Percentiles rank a stretch among this genome's conserved stretches.
Evolutionary conservation across 768 basidiomycete genomes (phyloP).

Genomic region (Imleria badia): DNA sequence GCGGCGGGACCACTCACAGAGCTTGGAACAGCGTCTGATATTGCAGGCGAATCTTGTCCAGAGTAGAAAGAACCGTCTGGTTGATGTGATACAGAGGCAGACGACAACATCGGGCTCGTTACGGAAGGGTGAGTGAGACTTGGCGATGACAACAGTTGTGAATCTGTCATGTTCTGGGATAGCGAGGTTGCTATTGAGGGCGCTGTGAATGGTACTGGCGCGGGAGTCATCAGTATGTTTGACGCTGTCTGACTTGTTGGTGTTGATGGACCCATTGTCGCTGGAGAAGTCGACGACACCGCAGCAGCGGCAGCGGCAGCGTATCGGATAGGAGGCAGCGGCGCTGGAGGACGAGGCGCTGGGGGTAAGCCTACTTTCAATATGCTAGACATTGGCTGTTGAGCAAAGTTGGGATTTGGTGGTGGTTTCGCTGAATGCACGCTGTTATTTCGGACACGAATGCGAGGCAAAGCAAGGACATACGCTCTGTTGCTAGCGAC

Average conservation of each 20-base stretch:
- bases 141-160: constrained; percentile 59
- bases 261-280: constrained; percentile 22
- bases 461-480: constrained; percentile 15
- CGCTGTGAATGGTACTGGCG: constrained; percentile 41
- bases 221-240: constrained; percentile 30
- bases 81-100: constrained; percentile 61
- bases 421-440: constrained; percentile 55
- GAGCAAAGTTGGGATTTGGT: constrained; percentile 76
- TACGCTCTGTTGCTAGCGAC: constrained; percentile 63
- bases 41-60: constrained; percentile 66
- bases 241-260: constrained; percentile 39
- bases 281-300: constrained; percentile 25
- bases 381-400: constrained; percentile 74
- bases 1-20: constrained; percentile 47
- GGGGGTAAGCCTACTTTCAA: constrained; percentile 71
- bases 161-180: constrained; percentile 35
- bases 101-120: constrained; percentile 80
- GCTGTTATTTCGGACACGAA: constrained; percentile 5
- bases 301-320: constrained; percentile 80
- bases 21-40: constrained; percentile 62
- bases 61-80: constrained; percentile 70
- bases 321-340: constrained; percentile 82
- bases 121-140: constrained; percentile 84
- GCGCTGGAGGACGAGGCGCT: constrained; percentile 49
- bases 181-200: constrained; percentile 38